Base-by-base conservation (phyloP, 441 rosid species). In the Erodium moschatum region DNA sequence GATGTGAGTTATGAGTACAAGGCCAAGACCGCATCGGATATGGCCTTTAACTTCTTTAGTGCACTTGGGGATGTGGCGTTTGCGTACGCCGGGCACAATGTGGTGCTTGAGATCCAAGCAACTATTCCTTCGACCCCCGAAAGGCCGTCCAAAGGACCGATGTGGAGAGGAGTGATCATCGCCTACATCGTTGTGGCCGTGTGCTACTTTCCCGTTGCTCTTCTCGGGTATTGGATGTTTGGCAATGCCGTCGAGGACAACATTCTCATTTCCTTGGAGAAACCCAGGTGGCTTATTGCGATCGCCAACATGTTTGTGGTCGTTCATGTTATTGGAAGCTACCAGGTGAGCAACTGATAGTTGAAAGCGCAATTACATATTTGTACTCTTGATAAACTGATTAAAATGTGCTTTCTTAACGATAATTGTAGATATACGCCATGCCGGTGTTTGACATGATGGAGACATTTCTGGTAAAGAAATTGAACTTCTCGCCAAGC, bases 401-500 rank as follows among this genome's bases (percentile, higher is more conserved):
- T 9, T 11, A 48, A 10, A 3, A 33, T 33, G 0, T 48, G n/a
- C 5, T 7, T n/a, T 10, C 7, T 48, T 48, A 2, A 2, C 13
- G 6, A 3, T 33, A 1, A 0, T 1, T 48, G 56, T 48, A 48
- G 92, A 65, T 85, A 62, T 85, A 75, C 19, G 92, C 89, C 20
- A 87, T 87, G 85, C 88, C 92, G 6, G 89, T 87, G 20, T 87
- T 84, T 66, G 92, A 87, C 78, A 87, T 87, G 89, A 73, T 84
- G 0, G 92, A 87, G 76, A 82, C 89, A 33, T 65, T 80, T 19
- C 7, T 85, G 66, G 89, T 87, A 56, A 87, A 81, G 82, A 79
- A 82, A 69, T 19, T 82, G 62, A 76, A 76, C 24, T 85, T 85
- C 70, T 74, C 52, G 15, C 87, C 87, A 9, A 70, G 77, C 11